Percentiles rank a stretch among this genome's conserved stretches.
Evolutionary conservation across 768 basidiomycete species (phyloP).

Genomic region (Antrodiella citrinella): DNA sequence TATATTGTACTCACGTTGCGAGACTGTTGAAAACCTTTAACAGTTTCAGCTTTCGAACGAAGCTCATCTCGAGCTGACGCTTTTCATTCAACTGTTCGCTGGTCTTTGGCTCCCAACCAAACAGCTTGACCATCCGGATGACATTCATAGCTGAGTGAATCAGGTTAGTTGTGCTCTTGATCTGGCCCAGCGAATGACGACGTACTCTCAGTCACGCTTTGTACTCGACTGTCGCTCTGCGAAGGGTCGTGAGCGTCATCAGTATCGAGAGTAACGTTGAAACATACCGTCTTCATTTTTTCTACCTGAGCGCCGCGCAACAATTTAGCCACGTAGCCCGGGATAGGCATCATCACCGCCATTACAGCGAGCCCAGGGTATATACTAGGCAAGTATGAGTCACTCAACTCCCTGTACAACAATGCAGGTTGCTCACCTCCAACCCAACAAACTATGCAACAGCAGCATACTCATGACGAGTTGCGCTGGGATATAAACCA

Average conservation of each 20-base stretch:
- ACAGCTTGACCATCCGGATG: conserved; percentile 12
- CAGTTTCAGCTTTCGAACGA: background rate
- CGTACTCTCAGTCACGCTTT: conserved; percentile 5
- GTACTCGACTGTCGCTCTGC: background rate
- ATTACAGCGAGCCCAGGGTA: conserved; percentile 32
- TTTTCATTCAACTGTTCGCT: background rate
- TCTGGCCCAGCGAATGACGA: background rate
- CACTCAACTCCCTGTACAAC: too few relatives aligned
- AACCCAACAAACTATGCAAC: background rate
- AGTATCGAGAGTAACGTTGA: background rate
- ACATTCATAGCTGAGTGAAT: background rate
- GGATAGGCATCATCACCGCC: conserved; percentile 35
- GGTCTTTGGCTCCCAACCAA: conserved; percentile 4
- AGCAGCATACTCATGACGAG: conserved; percentile 24
- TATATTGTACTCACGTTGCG: conserved; percentile 2
- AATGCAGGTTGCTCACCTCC: background rate
- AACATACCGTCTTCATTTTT: conserved; percentile 31
- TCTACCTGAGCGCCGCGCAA: conserved; percentile 29
- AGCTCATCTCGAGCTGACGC: conserved; percentile 1
- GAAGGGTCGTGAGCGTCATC: background rate
- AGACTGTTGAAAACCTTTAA: background rate
- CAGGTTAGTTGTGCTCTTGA: background rate
- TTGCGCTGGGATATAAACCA: conserved; percentile 28
- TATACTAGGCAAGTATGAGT: conserved; percentile 21
- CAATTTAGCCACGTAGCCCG: conserved; percentile 31